Conservation (phyloP, 331 rosid genomes). For the Saraca asoca region DNA sequence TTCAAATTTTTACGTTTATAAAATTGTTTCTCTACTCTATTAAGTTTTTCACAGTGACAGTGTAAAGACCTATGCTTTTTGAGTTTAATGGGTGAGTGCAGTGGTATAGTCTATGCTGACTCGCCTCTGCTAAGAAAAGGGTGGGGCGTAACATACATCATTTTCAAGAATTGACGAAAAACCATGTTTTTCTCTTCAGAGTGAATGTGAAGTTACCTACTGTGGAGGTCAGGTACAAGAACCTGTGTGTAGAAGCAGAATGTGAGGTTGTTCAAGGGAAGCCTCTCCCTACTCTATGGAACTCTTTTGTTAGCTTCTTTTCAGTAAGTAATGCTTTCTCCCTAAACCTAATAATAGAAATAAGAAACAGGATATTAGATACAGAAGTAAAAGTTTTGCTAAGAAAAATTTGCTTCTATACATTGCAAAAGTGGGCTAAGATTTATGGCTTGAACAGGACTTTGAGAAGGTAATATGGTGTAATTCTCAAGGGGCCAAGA, state of each 20-base stretch:
- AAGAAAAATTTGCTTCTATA: not conserved
- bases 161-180: constrained; percentile 32
- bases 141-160: too few relatives aligned
- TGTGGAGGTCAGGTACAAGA: constrained; percentile 71
- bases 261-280: constrained; percentile 63
- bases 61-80: too few relatives aligned
- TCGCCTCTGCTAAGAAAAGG: too few relatives aligned
- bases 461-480: constrained; percentile 47
- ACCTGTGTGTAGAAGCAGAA: constrained; percentile 65
- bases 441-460: constrained; percentile 41
- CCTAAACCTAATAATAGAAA: constrained; percentile 15
- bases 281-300: constrained; percentile 65
- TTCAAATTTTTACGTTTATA: constrained; percentile 3
- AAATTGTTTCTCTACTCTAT: not conserved
- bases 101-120: too few relatives aligned
- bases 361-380: constrained; percentile 17
- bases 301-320: constrained; percentile 44
- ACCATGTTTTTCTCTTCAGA: constrained; percentile 42
- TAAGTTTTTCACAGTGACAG: constrained; percentile 4
- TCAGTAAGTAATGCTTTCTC: constrained; percentile 46
- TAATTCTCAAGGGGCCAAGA: constrained; percentile 44
- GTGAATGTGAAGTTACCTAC: constrained; percentile 73
- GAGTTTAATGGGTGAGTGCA: too few relatives aligned
- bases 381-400: not conserved
- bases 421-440: constrained; percentile 29